Conservation (phyloP, 148 eudicot genomes). For the Vaccinium corymbosum region DNA sequence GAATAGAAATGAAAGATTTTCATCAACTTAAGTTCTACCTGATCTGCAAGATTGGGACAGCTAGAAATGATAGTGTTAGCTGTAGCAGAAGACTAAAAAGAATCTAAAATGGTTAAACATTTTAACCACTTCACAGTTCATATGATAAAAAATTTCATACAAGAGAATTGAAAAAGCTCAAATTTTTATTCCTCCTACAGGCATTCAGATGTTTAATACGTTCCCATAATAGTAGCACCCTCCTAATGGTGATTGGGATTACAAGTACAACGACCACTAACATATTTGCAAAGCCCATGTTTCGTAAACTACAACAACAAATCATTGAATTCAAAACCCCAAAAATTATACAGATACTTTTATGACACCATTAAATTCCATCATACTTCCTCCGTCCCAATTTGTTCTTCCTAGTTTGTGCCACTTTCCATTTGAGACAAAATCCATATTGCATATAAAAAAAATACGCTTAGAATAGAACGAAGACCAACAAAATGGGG, state of each 20-base stretch:
- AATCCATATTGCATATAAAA: no score
- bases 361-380: background rate
- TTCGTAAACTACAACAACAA: background rate
- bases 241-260: background rate
- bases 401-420: no score
- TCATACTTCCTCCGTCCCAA: no score
- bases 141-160: background rate
- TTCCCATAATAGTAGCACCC: background rate
- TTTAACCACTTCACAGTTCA: background rate
- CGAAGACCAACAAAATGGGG: no score
- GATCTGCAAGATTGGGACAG: no score
- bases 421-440: no score
- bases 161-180: background rate
- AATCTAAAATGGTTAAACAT: background rate
- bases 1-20: background rate
- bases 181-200: background rate
- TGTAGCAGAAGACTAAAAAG: background rate
- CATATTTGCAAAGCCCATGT: background rate
- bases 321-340: background rate
- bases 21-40: background rate
- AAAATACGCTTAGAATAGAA: no score
- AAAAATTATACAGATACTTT: background rate
- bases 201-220: background rate
- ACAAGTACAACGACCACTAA: background rate
- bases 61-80: background rate